phyloP scores from a whole-genome alignment of 495 filamentous ascomycete genomes.

The Hyaloscypha finlandica region DNA sequence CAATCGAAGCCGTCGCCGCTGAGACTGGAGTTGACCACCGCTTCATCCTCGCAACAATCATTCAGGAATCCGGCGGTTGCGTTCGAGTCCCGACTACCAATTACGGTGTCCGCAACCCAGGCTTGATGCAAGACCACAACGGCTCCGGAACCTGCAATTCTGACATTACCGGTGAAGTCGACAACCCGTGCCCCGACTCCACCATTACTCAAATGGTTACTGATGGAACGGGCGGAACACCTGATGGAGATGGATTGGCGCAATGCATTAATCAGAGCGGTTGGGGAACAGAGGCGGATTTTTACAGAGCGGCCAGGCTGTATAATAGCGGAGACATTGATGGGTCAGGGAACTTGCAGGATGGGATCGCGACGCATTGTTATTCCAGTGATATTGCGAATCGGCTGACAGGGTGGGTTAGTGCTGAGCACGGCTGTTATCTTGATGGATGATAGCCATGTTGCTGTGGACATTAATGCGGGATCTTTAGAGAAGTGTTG shows the following conservation, averaged over 20 bases:
- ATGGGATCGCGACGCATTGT: conserved; percentile 33
- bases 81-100: conserved; percentile 30
- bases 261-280: conserved; percentile 27
- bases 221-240: conserved; percentile 41
- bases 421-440: not conserved
- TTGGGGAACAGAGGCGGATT: not conserved
- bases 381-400: conserved; percentile 45
- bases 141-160: conserved; percentile 31
- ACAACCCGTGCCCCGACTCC: not conserved
- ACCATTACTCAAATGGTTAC: conserved; percentile 40
- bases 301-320: conserved; percentile 35
- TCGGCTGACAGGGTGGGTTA: conserved; percentile 38
- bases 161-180: not conserved
- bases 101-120: conserved; percentile 8
- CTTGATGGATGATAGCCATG: not conserved
- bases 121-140: conserved; percentile 14
- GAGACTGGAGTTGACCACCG: conserved; percentile 37
- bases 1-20: conserved; percentile 36
- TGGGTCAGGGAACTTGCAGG: conserved; percentile 33
- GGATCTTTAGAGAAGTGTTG: not conserved
- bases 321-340: conserved; percentile 44
- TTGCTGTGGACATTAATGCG: not conserved
- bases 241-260: conserved; percentile 36
- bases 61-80: conserved; percentile 41
- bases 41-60: conserved; percentile 38